phyloP scores from a whole-genome alignment of 192 early-diverging fungal genomes.

The Podila verticillata region DNA sequence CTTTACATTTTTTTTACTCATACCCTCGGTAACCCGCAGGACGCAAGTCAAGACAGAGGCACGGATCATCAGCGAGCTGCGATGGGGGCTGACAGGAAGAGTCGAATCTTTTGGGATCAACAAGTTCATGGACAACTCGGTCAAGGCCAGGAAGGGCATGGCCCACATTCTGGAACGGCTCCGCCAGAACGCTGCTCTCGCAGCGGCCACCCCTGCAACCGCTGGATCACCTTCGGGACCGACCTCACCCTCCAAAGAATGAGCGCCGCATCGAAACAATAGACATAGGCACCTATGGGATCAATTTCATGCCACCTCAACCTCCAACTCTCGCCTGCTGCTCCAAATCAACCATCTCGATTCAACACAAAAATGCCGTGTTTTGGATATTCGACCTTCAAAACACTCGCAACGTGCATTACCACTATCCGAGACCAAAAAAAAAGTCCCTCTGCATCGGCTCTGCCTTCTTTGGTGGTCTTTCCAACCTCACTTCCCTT shows the following conservation, averaged over 20 bases:
- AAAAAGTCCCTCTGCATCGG: too few species aligned
- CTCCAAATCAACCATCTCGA: too few species aligned
- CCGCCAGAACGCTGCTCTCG: conserved; percentile 43
- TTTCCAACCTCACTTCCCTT: too few species aligned
- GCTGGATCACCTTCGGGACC: neutral
- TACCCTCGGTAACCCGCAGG: conserved; percentile 4
- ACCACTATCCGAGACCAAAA: too few species aligned
- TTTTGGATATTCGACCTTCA: too few species aligned
- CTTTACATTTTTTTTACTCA: neutral
- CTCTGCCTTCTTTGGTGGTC: too few species aligned
- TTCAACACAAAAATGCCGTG: too few species aligned
- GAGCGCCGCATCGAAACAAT: neutral
- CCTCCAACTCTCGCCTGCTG: too few species aligned
- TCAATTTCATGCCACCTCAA: too few species aligned
- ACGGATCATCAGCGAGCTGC: conserved; percentile 88
- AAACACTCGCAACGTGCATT: too few species aligned
- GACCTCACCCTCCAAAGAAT: neutral
- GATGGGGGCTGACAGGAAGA: conserved; percentile 82
- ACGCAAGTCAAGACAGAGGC: conserved; percentile 86
- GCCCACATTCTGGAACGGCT: conserved; percentile 61
- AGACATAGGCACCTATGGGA: too few species aligned
- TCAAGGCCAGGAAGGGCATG: conserved; percentile 66
- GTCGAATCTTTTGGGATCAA: conserved; percentile 92
- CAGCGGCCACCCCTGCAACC: neutral
- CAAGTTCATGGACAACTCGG: conserved; percentile 84